These are phyloP conservation scores for Funneliformis caledonium DNA, from an alignment of 371 early-diverging fungal genomes.

Conservation along the genomic window DNA sequence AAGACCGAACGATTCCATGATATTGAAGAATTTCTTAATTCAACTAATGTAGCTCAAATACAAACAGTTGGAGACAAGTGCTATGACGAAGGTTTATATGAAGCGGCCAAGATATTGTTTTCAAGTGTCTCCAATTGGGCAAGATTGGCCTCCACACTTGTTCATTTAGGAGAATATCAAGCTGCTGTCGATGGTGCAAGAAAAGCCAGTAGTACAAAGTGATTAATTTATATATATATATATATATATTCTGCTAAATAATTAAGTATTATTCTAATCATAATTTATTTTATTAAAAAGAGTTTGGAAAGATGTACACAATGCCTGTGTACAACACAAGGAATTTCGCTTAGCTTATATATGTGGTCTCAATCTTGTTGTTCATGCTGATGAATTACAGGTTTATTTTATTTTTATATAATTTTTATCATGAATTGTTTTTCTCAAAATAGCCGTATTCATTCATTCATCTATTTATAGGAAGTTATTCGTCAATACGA, in stretches of 20 bases:
- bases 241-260: background rate
- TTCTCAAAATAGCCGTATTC: background rate
- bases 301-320: constrained; percentile 98
- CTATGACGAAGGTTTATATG: constrained; percentile 88
- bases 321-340: constrained; percentile 89
- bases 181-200: constrained; percentile 97
- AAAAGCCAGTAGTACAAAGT: constrained; percentile 93
- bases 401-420: background rate
- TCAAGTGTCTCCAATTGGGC: constrained; percentile 96
- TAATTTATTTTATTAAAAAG: constrained; percentile 37
- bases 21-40: constrained; percentile 89
- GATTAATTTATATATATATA: constrained; percentile 17
- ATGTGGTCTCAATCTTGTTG: constrained; percentile 93
- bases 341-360: constrained; percentile 98
- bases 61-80: constrained; percentile 95
- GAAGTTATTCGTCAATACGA: constrained; percentile 88
- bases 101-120: constrained; percentile 93
- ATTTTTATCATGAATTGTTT: background rate
- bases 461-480: background rate
- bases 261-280: background rate
- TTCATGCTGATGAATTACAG: constrained; percentile 96
- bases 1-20: constrained; percentile 91
- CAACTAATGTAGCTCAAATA: constrained; percentile 93
- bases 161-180: constrained; percentile 92
- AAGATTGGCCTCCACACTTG: constrained; percentile 91